Conservation (phyloP, 208 protist species). For the Herpetomonas tarakana region DNA sequence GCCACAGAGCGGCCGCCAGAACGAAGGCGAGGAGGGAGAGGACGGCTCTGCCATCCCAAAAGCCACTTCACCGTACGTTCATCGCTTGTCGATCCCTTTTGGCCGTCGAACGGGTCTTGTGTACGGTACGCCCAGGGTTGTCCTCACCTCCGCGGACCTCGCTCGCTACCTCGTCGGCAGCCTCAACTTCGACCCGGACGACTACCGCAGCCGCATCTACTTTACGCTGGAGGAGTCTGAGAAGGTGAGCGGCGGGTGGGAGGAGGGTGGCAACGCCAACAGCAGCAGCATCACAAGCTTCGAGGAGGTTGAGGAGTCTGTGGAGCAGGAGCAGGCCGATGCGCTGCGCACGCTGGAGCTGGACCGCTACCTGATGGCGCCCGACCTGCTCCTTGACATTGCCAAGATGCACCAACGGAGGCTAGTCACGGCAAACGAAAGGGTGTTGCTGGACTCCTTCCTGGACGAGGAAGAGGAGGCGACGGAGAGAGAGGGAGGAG, state of each 20-base stretch:
- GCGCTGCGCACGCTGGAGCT: slow-evolving; percentile 66
- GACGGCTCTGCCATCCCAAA: slow-evolving; percentile 26
- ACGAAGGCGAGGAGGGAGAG: slow-evolving; percentile 20
- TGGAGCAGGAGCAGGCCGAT: slow-evolving; percentile 53
- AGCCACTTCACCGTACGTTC: slow-evolving; percentile 59
- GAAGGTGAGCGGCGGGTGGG: slow-evolving; percentile 6
- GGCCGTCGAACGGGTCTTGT: slow-evolving; percentile 81
- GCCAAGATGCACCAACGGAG: slow-evolving; percentile 66
- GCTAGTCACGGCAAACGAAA: slow-evolving; percentile 60
- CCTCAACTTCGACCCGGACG: slow-evolving; percentile 60
- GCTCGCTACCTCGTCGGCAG: slow-evolving; percentile 47
- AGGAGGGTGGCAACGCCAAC: neutral
- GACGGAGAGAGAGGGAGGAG: slow-evolving; percentile 15
- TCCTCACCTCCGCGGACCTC: slow-evolving; percentile 52
- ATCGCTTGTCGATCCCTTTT: slow-evolving; percentile 66
- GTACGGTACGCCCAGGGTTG: slow-evolving; percentile 59
- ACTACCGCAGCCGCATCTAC: slow-evolving; percentile 76
- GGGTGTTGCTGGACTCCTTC: slow-evolving; percentile 71
- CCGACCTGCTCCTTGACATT: slow-evolving; percentile 82
- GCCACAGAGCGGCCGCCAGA: slow-evolving; percentile 3
- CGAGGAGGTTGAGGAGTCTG: slow-evolving; percentile 36
- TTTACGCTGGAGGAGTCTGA: slow-evolving; percentile 36
- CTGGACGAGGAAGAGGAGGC: slow-evolving; percentile 41
- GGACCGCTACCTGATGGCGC: slow-evolving; percentile 80
- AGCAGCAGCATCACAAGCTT: slow-evolving; percentile 12